A percentile compares a stretch with the other conserved stretches of the same genome.
Evolutionary conservation across 768 basidiomycete species (phyloP).

Genomic region (Strobilomyces echinocephalus): DNA sequence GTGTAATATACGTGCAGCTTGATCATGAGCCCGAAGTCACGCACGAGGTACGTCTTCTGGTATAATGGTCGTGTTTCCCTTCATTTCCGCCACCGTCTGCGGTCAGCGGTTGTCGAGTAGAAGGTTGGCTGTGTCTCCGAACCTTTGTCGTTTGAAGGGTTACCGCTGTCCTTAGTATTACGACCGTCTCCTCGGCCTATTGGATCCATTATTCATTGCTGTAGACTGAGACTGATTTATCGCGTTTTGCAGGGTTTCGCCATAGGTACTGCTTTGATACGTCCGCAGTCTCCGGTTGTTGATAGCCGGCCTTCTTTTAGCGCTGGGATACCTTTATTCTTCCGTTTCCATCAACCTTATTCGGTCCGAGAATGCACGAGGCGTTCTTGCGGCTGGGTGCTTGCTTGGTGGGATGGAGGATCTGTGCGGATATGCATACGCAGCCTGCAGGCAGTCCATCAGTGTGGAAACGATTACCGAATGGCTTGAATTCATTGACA

Average conservation of each 20-base stretch:
- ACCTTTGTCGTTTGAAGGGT: constrained; percentile 14
- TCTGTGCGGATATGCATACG: constrained; percentile 73
- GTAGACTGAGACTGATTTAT: constrained; percentile 14
- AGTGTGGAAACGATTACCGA: constrained; percentile 65
- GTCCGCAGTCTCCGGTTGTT: constrained; percentile 8
- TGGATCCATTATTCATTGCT: constrained; percentile 11
- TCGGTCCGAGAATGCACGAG: constrained; percentile 74
- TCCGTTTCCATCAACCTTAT: constrained; percentile 64
- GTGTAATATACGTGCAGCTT: constrained; percentile 68
- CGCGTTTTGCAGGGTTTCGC: constrained; percentile 57
- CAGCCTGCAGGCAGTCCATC: constrained; percentile 71
- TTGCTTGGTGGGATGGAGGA: constrained; percentile 87
- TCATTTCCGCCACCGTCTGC: constrained; percentile 30
- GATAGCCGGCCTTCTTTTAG: constrained; percentile 35
- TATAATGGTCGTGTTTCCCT: constrained; percentile 20
- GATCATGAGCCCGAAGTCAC: constrained; percentile 80
- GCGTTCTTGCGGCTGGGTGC: constrained; percentile 80
- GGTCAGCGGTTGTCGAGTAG: constrained; percentile 16
- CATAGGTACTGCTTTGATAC: constrained; percentile 46
- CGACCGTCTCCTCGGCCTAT: constrained; percentile 16
- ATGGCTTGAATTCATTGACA: constrained; percentile 76
- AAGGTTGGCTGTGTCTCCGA: constrained; percentile 17
- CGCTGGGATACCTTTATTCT: constrained; percentile 79
- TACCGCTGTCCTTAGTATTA: constrained; percentile 12
- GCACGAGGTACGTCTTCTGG: constrained; percentile 59